Evolutionary conservation across 2,329 filamentous ascomycete species (phyloP).

Genomic region (Diaporthe sp.): DNA sequence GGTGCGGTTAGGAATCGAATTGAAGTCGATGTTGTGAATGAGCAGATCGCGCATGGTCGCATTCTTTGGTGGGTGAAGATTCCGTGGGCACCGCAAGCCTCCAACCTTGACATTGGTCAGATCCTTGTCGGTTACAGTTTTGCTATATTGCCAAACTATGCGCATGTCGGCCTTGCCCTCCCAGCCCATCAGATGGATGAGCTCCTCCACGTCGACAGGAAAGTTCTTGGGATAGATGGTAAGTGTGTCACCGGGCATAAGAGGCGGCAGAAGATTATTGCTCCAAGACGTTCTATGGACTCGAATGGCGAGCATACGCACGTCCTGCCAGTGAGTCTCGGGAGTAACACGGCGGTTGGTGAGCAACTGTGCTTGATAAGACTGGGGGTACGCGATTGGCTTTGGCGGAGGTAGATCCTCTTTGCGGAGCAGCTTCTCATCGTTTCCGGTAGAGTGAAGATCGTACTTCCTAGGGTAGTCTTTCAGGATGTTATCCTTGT

Average conservation of each 20-base stretch:
- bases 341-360: slow-evolving; percentile 84
- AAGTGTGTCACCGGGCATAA: slow-evolving; percentile 82
- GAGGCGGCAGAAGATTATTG: slow-evolving; percentile 48
- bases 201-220: slow-evolving; percentile 79
- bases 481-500: slow-evolving; percentile 54
- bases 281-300: slow-evolving; percentile 48
- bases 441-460: slow-evolving; percentile 43
- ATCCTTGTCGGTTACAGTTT: background rate
- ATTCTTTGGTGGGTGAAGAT: slow-evolving; percentile 55
- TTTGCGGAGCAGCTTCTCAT: slow-evolving; percentile 43
- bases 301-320: slow-evolving; percentile 80
- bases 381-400: slow-evolving; percentile 69
- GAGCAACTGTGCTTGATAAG: slow-evolving; percentile 69
- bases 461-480: slow-evolving; percentile 53
- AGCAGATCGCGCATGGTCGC: slow-evolving; percentile 82
- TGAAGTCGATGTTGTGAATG: slow-evolving; percentile 88
- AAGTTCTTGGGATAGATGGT: slow-evolving; percentile 92
- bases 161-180: slow-evolving; percentile 76
- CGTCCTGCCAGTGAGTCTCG: slow-evolving; percentile 89
- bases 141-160: slow-evolving; percentile 46
- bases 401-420: slow-evolving; percentile 41
- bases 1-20: slow-evolving; percentile 86
- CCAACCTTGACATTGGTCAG: background rate
- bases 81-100: slow-evolving; percentile 41
- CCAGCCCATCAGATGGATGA: slow-evolving; percentile 88